phyloP scores from a whole-genome alignment of 768 basidiomycete genomes.

The Podaxis sp. region DNA sequence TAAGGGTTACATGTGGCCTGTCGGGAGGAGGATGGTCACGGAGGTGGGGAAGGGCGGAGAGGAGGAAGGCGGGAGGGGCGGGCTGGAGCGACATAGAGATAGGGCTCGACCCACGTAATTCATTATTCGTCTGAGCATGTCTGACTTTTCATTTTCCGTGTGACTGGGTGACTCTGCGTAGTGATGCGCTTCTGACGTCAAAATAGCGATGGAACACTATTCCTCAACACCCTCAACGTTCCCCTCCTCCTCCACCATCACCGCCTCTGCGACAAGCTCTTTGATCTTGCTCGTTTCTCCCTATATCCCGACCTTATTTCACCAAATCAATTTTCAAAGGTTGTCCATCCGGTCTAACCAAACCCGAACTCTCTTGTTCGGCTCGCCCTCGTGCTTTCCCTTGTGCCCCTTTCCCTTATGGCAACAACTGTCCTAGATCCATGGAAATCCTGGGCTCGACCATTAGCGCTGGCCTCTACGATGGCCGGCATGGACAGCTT shows the following conservation, averaged over 20 bases:
- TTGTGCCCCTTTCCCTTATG: not conserved
- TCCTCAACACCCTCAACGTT: not conserved
- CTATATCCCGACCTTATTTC: not conserved
- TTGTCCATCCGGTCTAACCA: not conserved
- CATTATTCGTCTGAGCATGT: not conserved
- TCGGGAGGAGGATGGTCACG: conserved; percentile 17
- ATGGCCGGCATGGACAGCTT: not conserved
- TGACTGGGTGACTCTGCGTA: not conserved
- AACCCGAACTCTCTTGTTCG: not conserved
- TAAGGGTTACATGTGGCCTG: conserved; percentile 71
- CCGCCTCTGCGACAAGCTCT: too few relatives aligned
- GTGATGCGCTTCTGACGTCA: conserved; percentile 19
- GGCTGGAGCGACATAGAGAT: not conserved
- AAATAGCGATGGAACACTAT: too few relatives aligned
- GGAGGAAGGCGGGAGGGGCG: conserved; percentile 19
- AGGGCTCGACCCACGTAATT: too few relatives aligned
- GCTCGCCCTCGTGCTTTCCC: not conserved
- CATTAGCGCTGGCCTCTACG: not conserved
- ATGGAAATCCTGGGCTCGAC: conserved; percentile 4
- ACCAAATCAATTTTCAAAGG: not conserved
- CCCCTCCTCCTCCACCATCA: not conserved
- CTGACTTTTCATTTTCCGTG: not conserved
- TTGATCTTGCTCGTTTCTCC: too few relatives aligned
- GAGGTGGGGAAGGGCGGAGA: conserved; percentile 24
- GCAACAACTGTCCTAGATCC: not conserved